Evolutionary conservation across 305 asterid genomes (phyloP), one percentile per base, ranked within the genome.

Genomic region (Plantago lanceolata): DNA sequence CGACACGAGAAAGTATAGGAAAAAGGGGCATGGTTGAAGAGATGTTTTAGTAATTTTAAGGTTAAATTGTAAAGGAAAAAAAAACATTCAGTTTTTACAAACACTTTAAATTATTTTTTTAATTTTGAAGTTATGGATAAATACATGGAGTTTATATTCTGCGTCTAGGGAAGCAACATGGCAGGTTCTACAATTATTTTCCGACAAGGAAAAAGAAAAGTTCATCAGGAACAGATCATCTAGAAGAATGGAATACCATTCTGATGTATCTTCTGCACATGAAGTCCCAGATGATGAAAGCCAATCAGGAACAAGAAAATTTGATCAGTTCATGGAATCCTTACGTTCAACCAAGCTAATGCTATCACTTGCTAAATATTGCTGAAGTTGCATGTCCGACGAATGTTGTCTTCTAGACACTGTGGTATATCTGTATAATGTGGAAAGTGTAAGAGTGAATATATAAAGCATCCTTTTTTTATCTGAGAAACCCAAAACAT

Each of bases 251-350:
- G 28, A 24, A 24, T 24, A 93, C 97, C 95, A 82, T 67, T 85
- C 97, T 15, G 69, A 82, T n/a, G 79, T 69, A 44, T 92, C 96
- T 44, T 90, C 99, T 69, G 87, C 97, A 48, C 95, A 83, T 9
- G 97, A 93, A 71, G 89, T 93, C 29, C 91, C 94, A 24, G 95
- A 82, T 14, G 96, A 85, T 63, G 99, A 90, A 64, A 93, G 81
- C 89, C 90, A 82, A 61, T 87, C 97, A 15, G 81, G 71, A 65
- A 85, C 85, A 37, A 90, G 74, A 78, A 90, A 90, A 76, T 90
- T 93, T 44, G 97, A 85, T 58, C 82, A 85, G 71, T 79, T 80
- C 5, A 78, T 74, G 54, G 90, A 78, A 63, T 81, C 87, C 48
- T 84, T 78, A 33, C 68, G 82, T 17, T 80, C 88, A 62, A 66